Evolutionary conservation across 768 basidiomycete species (phyloP), one percentile per base, ranked within the genome.

Genomic region (Termitomyces sp.): DNA sequence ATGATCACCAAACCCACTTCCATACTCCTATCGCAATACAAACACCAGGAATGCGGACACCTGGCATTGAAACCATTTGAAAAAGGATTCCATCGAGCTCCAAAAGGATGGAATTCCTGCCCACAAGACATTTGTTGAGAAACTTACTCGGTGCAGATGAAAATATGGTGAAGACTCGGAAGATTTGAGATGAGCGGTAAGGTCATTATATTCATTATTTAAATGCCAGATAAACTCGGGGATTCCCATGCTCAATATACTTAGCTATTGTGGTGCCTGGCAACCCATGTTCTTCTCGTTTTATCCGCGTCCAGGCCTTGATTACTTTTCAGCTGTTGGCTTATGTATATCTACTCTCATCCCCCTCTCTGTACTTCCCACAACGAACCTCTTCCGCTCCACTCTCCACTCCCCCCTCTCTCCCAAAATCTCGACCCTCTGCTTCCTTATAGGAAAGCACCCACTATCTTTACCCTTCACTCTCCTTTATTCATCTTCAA

Each of bases 391-490:
- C 46, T 34, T 24, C 42, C 57, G 22, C 43, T 43, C 43, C 20
- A 33, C 24, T 34, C 13, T 27, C 30, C 49, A 39, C 34, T 50
- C 3, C 8, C 46, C 34, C 30, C 27, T 27, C 18, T 42, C n/a
- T 48, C 30, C 32, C 51, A 32, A 24, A 10, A 33, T 27, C 24
- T 39, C 45, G 10, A 34, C 14, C 12, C 46, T 36, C 26, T 24
- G 4, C 49, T 50, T 55, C 42, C 54, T 43, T 27, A 42, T 27
- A 40, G 22, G 24, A 56, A 42, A 56, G 56, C 46, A 13, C 46
- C 47, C 43, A 57, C 63, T 59, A 34, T 59, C 63, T 52, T 62
- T 55, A 43, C 55, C 20, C 22, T 33, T 33, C 60, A 60, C 64
- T 58, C 5, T 65, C 66, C 47, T 62, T 63, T 54, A 22, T 22